A percentile compares a stretch with the other conserved stretches of the same genome.
Evolutionary conservation across 2,329 filamentous ascomycete species (phyloP).

Genomic region (Sporothrix phasma): DNA sequence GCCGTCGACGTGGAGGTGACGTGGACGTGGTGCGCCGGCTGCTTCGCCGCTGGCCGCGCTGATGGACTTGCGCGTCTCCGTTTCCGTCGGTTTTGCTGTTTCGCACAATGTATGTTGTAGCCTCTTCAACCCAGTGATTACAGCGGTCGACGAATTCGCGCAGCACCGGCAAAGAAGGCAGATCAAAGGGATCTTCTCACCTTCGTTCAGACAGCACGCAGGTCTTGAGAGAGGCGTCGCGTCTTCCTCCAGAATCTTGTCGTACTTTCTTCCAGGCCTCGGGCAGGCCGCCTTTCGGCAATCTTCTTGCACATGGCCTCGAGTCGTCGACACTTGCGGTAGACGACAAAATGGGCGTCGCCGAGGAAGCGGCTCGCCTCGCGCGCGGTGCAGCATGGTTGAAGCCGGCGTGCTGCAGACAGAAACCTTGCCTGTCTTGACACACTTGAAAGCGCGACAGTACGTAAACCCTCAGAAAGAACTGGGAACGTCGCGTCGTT

Average conservation of each 20-base stretch:
- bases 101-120: slow-evolving; percentile 93
- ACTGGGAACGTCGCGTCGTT: slow-evolving; percentile 72
- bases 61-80: slow-evolving; percentile 64
- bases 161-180: slow-evolving; percentile 72
- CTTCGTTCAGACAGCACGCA: slow-evolving; percentile 83
- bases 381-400: slow-evolving; percentile 69
- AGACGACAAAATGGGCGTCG: slow-evolving; percentile 62
- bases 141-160: slow-evolving; percentile 89
- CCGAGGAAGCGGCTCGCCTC: slow-evolving; percentile 59
- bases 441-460: slow-evolving; percentile 82
- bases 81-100: slow-evolving; percentile 97
- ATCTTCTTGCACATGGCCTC: slow-evolving; percentile 61
- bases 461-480: slow-evolving; percentile 85
- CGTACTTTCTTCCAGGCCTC: slow-evolving; percentile 84
- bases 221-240: slow-evolving; percentile 73
- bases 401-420: slow-evolving; percentile 68
- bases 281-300: slow-evolving; percentile 72
- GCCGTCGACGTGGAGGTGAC: slow-evolving; percentile 36
- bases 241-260: slow-evolving; percentile 73
- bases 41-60: slow-evolving; percentile 33
- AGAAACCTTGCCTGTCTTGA: slow-evolving; percentile 68
- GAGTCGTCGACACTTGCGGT: slow-evolving; percentile 64
- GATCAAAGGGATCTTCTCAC: slow-evolving; percentile 91
- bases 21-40: neutral
- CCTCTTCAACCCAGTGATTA: slow-evolving; percentile 96